phyloP scores from a whole-genome alignment of 352 stramenopile species.

The Pythium scleroteichum region DNA sequence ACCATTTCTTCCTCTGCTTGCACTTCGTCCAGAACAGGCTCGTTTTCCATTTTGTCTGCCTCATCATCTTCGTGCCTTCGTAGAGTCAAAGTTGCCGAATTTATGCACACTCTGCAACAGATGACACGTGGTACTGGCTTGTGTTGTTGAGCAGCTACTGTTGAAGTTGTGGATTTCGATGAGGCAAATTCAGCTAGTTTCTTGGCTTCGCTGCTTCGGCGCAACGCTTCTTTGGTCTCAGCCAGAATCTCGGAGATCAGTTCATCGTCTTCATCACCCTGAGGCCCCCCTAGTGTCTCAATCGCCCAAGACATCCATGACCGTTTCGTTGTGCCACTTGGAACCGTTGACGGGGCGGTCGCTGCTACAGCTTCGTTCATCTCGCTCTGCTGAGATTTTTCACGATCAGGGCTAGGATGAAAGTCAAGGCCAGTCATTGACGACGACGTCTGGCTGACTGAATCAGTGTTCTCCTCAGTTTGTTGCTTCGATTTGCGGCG shows the following conservation, averaged over 20 bases:
- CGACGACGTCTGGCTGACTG: background rate
- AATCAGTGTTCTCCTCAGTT: background rate
- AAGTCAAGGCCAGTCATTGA: background rate
- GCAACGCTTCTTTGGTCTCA: slow-evolving; percentile 57
- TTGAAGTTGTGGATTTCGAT: slow-evolving; percentile 3
- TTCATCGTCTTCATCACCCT: slow-evolving; percentile 67
- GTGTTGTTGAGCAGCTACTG: background rate
- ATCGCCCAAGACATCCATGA: slow-evolving; percentile 80
- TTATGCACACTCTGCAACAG: slow-evolving; percentile 62
- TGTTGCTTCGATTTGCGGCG: background rate
- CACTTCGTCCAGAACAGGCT: slow-evolving; percentile 19
- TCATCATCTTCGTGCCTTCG: slow-evolving; percentile 49
- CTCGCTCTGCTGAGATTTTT: no score
- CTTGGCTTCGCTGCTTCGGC: slow-evolving; percentile 25
- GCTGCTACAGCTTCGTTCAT: no score
- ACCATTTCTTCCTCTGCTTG: slow-evolving; percentile 57
- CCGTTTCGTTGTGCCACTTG: slow-evolving; percentile 12
- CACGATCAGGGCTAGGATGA: background rate
- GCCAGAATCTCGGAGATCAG: slow-evolving; percentile 69
- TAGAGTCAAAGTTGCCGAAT: slow-evolving; percentile 57
- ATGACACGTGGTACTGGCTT: slow-evolving; percentile 10
- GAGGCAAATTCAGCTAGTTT: slow-evolving; percentile 10
- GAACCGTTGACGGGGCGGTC: no score
- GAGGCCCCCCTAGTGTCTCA: slow-evolving; percentile 45
- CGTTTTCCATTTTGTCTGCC: slow-evolving; percentile 8